Conservation (phyloP, 768 basidiomycete species). For the Mycena haematopus region DNA sequence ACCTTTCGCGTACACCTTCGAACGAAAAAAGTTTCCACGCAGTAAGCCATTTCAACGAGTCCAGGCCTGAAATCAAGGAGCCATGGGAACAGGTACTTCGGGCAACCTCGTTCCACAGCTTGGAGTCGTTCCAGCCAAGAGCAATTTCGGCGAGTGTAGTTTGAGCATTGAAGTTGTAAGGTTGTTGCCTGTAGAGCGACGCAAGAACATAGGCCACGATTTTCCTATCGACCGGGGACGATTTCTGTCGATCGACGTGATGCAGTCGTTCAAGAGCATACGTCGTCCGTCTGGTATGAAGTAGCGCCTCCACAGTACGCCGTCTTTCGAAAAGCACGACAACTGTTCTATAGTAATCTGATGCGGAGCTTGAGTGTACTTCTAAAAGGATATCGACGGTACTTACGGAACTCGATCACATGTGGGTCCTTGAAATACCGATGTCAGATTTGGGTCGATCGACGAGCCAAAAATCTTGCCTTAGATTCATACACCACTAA, state of each 20-base stretch:
- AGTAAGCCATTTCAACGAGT: conserved; percentile 22
- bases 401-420: conserved; percentile 31
- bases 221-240: conserved; percentile 26
- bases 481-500: conserved; percentile 29
- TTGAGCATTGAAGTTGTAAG: conserved; percentile 29
- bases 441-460: conserved; percentile 3
- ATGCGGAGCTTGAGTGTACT: conserved; percentile 1
- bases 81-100: conserved; percentile 25
- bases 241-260: conserved; percentile 17
- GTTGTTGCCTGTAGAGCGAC: conserved; percentile 29
- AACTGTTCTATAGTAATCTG: conserved; percentile 27
- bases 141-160: conserved; percentile 26
- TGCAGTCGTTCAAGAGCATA: conserved; percentile 27
- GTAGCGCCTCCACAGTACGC: conserved; percentile 23
- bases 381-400: background rate
- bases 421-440: conserved; percentile 18
- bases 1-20: conserved; percentile 20
- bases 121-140: conserved; percentile 26
- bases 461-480: conserved; percentile 9
- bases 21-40: conserved; percentile 29
- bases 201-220: conserved; percentile 25
- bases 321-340: conserved; percentile 25
- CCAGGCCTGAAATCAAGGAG: conserved; percentile 14
- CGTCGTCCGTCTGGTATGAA: conserved; percentile 26
- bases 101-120: conserved; percentile 28